phyloP scores from a whole-genome alignment of 2,329 filamentous ascomycete species.

The Ascochyta koolunga region DNA sequence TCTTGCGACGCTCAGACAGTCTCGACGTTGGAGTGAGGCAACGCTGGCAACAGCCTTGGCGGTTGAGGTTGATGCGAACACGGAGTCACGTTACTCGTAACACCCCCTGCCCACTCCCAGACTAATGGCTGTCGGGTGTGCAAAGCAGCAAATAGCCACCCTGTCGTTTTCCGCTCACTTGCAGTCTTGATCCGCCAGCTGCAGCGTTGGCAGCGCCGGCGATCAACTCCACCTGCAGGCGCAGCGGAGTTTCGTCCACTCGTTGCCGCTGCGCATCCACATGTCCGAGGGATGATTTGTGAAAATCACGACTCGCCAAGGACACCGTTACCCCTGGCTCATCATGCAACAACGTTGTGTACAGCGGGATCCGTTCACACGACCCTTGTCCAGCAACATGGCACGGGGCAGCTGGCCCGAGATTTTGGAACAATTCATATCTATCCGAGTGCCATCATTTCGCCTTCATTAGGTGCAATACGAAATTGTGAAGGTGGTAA shows the following conservation, averaged over 20 bases:
- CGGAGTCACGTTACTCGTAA: slow-evolving; percentile 13
- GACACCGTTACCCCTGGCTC: slow-evolving; percentile 6
- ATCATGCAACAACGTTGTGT: slow-evolving; percentile 16
- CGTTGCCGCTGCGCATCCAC: slow-evolving; percentile 12
- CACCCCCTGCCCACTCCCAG: slow-evolving; percentile 6
- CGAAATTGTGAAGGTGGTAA: slow-evolving; percentile 2
- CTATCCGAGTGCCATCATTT: slow-evolving; percentile 13
- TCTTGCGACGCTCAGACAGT: slow-evolving; percentile 10
- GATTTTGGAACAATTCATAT: slow-evolving; percentile 15
- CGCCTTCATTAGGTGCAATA: slow-evolving; percentile 2
- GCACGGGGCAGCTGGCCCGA: slow-evolving; percentile 17
- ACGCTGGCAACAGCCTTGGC: slow-evolving; percentile 12
- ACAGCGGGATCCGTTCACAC: slow-evolving; percentile 13
- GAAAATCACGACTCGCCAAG: slow-evolving; percentile 12
- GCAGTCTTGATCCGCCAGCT: slow-evolving; percentile 15
- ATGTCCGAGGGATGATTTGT: slow-evolving; percentile 12
- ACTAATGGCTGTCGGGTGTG: slow-evolving; percentile 10
- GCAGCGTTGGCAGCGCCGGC: slow-evolving; percentile 15
- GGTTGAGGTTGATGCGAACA: slow-evolving; percentile 5
- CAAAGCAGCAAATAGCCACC: slow-evolving; percentile 7
- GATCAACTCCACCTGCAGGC: slow-evolving; percentile 15
- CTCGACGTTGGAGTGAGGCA: slow-evolving; percentile 14
- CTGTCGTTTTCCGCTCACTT: slow-evolving; percentile 12
- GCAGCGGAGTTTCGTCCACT: slow-evolving; percentile 13
- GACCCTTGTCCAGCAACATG: slow-evolving; percentile 2